Conservation (phyloP, 169 alveolate genomes). For the Babesia divergens region DNA sequence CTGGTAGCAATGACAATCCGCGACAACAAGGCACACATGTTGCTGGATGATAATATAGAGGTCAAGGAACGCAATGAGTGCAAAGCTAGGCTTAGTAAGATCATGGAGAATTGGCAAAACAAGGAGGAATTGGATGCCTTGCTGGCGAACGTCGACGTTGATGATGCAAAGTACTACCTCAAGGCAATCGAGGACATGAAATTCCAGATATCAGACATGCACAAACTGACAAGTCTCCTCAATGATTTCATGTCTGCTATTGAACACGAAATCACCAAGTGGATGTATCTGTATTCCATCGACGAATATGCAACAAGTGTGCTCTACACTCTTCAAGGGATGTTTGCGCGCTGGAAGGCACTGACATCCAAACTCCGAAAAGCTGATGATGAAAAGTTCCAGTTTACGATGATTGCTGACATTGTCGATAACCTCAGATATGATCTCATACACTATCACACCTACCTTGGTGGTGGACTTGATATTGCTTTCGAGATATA, state of each 20-base stretch:
- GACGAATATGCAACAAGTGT: slow-evolving; percentile 74
- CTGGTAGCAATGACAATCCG: slow-evolving; percentile 90
- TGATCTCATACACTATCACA: slow-evolving; percentile 82
- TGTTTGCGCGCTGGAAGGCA: slow-evolving; percentile 66
- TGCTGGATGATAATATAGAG: slow-evolving; percentile 70
- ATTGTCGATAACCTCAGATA: slow-evolving; percentile 80
- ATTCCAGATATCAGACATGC: slow-evolving; percentile 40
- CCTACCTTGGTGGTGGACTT: slow-evolving; percentile 71
- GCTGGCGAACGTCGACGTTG: slow-evolving; percentile 43
- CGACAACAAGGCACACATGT: slow-evolving; percentile 69
- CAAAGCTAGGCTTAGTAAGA: slow-evolving; percentile 39
- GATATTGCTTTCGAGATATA: slow-evolving; percentile 72
- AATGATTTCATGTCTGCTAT: slow-evolving; percentile 63
- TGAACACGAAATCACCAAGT: slow-evolving; percentile 69
- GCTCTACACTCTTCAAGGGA: slow-evolving; percentile 62
- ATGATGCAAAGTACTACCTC: slow-evolving; percentile 45
- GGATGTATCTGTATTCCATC: slow-evolving; percentile 71
- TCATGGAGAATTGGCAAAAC: slow-evolving; percentile 54
- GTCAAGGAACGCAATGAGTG: slow-evolving; percentile 67
- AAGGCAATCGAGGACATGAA: slow-evolving; percentile 50
- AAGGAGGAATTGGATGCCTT: slow-evolving; percentile 37
- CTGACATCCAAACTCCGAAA: slow-evolving; percentile 40
- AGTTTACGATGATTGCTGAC: slow-evolving; percentile 81
- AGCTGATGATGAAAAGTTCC: slow-evolving; percentile 63
- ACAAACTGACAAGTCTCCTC: slow-evolving; percentile 28